Evolutionary conservation across 768 basidiomycete genomes (phyloP).

Genomic region (Boletus pseudo-olivaceus): DNA sequence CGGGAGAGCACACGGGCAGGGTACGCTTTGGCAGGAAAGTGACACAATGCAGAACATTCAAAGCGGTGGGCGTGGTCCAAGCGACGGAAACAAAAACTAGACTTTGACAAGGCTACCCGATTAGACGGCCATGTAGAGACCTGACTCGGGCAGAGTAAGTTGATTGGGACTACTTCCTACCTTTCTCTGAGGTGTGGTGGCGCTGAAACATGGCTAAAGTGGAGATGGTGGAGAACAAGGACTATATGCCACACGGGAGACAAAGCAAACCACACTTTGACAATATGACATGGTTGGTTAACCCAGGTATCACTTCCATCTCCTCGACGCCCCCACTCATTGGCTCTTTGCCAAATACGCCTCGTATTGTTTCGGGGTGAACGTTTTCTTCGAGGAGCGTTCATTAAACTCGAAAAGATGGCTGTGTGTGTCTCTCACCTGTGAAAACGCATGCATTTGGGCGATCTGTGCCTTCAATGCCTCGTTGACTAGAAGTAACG

Average conservation of each 20-base stretch:
- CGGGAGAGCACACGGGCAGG: neutral
- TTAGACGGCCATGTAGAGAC: neutral
- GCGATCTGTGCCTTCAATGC: constrained; percentile 69
- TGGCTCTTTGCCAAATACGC: constrained; percentile 38
- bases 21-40: neutral
- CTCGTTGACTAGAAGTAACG: constrained; percentile 59
- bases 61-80: constrained; percentile 3
- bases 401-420: neutral
- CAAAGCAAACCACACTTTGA: neutral
- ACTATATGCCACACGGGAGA: neutral
- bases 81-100: constrained; percentile 6
- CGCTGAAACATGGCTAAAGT: constrained; percentile 2
- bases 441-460: constrained; percentile 85
- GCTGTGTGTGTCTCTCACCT: constrained; percentile 44
- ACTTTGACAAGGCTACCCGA: neutral
- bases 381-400: constrained; percentile 55
- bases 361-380: constrained; percentile 66
- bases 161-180: neutral
- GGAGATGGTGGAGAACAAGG: constrained; percentile 5
- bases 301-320: neutral
- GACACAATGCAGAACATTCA: neutral
- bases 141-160: no score
- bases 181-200: neutral
- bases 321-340: neutral
- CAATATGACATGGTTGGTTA: neutral